Conservation (phyloP, 441 rosid species). For the Melastoma candidum region DNA sequence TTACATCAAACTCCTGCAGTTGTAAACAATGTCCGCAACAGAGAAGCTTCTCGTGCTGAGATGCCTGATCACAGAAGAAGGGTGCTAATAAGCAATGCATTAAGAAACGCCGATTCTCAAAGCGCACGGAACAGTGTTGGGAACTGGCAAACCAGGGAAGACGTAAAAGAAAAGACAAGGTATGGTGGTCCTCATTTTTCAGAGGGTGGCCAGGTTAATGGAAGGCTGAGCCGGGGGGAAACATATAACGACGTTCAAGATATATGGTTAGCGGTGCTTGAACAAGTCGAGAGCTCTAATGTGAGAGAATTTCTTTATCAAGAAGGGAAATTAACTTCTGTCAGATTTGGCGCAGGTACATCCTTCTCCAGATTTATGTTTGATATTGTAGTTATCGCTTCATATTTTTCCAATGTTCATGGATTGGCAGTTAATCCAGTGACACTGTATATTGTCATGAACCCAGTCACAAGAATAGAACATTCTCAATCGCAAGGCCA, state of each 20-base stretch:
- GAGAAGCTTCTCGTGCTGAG: conserved; percentile 25
- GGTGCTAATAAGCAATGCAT: conserved; percentile 26
- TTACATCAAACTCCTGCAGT: conserved; percentile 42
- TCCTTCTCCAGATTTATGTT: conserved; percentile 14
- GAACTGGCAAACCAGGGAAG: conserved; percentile 18
- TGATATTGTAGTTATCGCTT: conserved; percentile 3
- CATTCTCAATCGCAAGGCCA: too few species aligned
- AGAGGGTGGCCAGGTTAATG: conserved; percentile 24
- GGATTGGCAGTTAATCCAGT: too few species aligned
- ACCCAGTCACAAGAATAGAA: too few species aligned
- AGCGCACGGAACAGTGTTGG: conserved; percentile 25
- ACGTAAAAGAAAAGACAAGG: conserved; percentile 33
- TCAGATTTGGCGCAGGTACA: conserved; percentile 86
- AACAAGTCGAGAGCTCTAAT: conserved; percentile 42
- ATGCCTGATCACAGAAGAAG: conserved; percentile 23
- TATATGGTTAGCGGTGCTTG: conserved; percentile 81
- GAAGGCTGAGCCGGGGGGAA: conserved; percentile 30
- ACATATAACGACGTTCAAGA: conserved; percentile 43
- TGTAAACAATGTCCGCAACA: conserved; percentile 27
- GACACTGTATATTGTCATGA: not conserved
- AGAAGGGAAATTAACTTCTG: conserved; percentile 80
- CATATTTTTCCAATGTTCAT: too few species aligned
- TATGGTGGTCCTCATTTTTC: conserved; percentile 30
- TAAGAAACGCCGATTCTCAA: conserved; percentile 27
- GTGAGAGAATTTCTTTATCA: conserved; percentile 62